Percentiles rank a stretch among this genome's conserved stretches.
These are phyloP conservation scores for Metschnikowia dekortorum DNA, from an alignment of 805 yeast genomes.

Conservation along the genomic window DNA sequence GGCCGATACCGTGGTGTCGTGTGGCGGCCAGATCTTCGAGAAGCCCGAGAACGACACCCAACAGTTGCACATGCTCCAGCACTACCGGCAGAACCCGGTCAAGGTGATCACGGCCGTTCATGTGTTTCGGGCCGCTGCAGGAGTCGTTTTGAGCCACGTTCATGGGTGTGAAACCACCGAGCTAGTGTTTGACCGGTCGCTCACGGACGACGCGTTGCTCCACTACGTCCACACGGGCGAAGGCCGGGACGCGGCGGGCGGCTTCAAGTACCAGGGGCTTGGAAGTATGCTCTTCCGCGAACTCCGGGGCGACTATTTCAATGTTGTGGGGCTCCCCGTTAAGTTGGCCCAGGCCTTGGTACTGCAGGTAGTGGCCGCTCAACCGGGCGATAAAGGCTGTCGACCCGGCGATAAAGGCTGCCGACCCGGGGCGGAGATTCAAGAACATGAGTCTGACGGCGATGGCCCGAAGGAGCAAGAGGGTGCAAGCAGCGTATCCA, in stretches of 20 bases:
- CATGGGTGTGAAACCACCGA: constrained; percentile 29
- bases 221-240: constrained; percentile 68
- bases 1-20: constrained; percentile 77
- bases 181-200: constrained; percentile 44
- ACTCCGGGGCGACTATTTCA: constrained; percentile 77
- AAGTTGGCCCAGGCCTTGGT: constrained; percentile 1
- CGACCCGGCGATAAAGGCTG: no score
- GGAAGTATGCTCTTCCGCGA: constrained; percentile 62
- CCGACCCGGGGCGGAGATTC: no score
- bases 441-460: no score
- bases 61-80: constrained; percentile 28
- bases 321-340: constrained; percentile 83
- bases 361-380: neutral
- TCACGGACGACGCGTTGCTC: constrained; percentile 53
- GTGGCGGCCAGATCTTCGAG: constrained; percentile 61
- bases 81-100: constrained; percentile 21
- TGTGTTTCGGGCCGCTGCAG: constrained; percentile 17
- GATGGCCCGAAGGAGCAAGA: no score
- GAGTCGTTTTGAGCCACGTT: constrained; percentile 1
- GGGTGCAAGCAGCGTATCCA: no score
- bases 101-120: constrained; percentile 34
- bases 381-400: no score
- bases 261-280: constrained; percentile 75
- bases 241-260: constrained; percentile 85
- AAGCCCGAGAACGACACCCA: constrained; percentile 52